Base-by-base conservation (phyloP, 345 rosid genomes). In the Dimocarpus longan region DNA sequence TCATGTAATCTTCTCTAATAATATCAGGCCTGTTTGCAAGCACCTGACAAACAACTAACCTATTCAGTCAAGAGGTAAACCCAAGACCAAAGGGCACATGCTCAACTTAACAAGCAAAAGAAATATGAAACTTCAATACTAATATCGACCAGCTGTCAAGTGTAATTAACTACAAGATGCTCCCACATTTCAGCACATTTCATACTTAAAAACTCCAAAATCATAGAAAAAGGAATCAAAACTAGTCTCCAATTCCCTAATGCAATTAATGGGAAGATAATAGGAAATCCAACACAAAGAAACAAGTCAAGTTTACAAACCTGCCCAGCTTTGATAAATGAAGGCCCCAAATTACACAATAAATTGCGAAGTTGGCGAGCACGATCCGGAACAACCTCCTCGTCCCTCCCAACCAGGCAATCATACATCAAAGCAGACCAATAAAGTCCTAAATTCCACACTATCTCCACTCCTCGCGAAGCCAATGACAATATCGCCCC, bases 271-370 rank as follows among this genome's bases (percentile, higher is more conserved):
- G 59, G 26, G 48, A 48, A 11, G 9, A 24, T 46, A 43, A 70
- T 24, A 22, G 15, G 8, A 22, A 68, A 9, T 68, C 28, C 2
- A 8, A 18, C 44, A n/a, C n/a, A 2, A 16, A 54, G 26, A 60
- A 60, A 21, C 65, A n/a, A 21, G 28, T 60, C 9, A 21, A 22
- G 28, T 60, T n/a, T 60, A 82, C 79, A 70, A 85, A 93, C 97
- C 94, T 95, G 99, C 19, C 99, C 99, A 18, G 96, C 99, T 89
- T 95, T 95, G 83, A 95, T 93, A 83, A 95, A 93, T 6, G 99
- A 95, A 83, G 99, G 94, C 70, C 99, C 99, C 79, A 95, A 87
- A 87, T 95, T 87, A 72, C 99, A 95, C 89, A 95, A 78, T 24
- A 95, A 90, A 86, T 93, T 92, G 80, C 99, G 89, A 70, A 95